These are phyloP conservation scores for Biscutella laevigata DNA, from an alignment of 441 rosid genomes.

Conservation along the genomic window DNA sequence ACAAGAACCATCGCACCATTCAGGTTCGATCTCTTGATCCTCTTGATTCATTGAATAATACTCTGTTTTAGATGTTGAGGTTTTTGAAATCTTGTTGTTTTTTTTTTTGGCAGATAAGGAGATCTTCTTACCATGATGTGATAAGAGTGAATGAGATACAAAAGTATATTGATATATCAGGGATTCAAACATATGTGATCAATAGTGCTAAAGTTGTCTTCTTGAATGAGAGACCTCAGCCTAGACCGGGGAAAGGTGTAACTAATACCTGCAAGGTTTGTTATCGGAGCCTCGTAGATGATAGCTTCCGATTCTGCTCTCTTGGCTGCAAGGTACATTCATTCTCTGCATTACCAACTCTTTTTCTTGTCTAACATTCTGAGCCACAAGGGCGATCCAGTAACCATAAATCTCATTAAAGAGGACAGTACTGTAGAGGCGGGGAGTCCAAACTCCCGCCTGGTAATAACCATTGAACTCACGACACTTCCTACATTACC, in stretches of 20 bases:
- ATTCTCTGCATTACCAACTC: constrained; percentile 7
- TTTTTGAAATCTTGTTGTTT: constrained; percentile 1
- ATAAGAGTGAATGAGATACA: constrained; percentile 85
- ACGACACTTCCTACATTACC: too few relatives aligned
- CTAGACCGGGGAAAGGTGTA: constrained; percentile 91
- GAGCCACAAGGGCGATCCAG: too few relatives aligned
- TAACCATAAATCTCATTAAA: too few relatives aligned
- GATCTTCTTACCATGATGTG: constrained; percentile 97
- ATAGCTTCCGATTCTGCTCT: constrained; percentile 90
- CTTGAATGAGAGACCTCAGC: constrained; percentile 90
- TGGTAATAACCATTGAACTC: too few relatives aligned
- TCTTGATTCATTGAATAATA: background rate
- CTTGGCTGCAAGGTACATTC: constrained; percentile 98
- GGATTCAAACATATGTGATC: constrained; percentile 84
- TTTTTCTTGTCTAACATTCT: too few relatives aligned
- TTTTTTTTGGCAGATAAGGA: constrained; percentile 58
- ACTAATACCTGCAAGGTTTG: constrained; percentile 93
- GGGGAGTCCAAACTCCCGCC: too few relatives aligned
- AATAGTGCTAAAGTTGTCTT: constrained; percentile 96
- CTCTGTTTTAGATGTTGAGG: background rate
- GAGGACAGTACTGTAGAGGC: too few relatives aligned
- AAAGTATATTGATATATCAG: constrained; percentile 68
- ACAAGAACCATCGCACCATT: constrained; percentile 71
- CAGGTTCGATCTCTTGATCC: constrained; percentile 53
- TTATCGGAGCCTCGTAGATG: constrained; percentile 85